Percentiles rank a stretch among this genome's conserved stretches.
Conservation (phyloP, 345 rosid species). For the Eucalyptus tenuipes region DNA sequence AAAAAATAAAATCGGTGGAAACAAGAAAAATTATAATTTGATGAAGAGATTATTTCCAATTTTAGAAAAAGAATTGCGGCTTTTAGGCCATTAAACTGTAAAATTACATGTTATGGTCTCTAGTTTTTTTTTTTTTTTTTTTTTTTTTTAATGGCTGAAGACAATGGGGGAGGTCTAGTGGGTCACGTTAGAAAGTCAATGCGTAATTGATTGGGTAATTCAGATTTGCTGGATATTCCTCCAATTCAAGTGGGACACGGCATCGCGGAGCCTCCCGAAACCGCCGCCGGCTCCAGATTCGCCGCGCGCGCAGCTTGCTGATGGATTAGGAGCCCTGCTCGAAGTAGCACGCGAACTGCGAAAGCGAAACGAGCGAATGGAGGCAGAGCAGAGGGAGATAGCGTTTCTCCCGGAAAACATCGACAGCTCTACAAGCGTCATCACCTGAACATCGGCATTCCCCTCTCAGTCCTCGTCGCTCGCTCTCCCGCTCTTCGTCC, state of each 20-base stretch:
- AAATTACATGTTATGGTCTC: background rate
- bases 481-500: background rate
- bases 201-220: background rate
- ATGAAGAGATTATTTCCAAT: background rate
- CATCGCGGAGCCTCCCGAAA: background rate
- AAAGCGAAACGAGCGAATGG: background rate
- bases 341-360: background rate
- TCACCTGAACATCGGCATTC: background rate
- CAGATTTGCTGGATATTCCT: background rate
- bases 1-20: background rate
- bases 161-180: background rate
- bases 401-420: background rate
- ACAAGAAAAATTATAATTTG: too few relatives aligned
- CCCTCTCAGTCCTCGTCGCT: background rate
- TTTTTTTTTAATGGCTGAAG: background rate
- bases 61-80: background rate
- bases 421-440: background rate
- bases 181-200: background rate
- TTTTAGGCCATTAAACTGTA: background rate
- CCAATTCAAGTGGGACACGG: background rate
- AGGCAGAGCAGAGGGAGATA: background rate
- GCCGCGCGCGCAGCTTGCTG: background rate
- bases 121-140: too few relatives aligned
- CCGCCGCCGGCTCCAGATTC: background rate
- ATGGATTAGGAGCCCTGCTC: background rate